Evolutionary conservation across 2,329 filamentous ascomycete species (phyloP).

Genomic region (Penicillium hordei): DNA sequence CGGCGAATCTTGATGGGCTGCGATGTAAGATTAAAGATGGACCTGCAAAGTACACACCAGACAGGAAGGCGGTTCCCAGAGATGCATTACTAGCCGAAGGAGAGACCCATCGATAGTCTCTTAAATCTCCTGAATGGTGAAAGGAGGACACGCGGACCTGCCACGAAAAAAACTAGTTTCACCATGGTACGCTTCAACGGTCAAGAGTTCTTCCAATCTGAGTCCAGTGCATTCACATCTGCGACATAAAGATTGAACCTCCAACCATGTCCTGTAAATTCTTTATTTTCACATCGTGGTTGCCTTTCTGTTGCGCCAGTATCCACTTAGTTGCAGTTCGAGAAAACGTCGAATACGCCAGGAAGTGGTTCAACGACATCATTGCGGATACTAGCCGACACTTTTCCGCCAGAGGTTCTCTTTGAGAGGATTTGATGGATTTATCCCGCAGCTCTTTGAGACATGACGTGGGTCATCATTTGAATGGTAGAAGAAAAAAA

Average conservation of each 20-base stretch:
- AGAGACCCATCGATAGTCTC: not conserved
- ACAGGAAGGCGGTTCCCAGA: not conserved
- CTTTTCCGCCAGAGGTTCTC: not conserved
- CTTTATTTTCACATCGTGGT: not conserved
- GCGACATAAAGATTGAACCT: not conserved
- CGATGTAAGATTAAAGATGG: not conserved
- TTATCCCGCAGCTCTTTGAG: not conserved
- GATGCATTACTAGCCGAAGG: not conserved
- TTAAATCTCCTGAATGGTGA: not conserved
- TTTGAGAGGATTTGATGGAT: not conserved
- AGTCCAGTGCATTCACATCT: not conserved
- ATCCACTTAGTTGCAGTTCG: slow-evolving; percentile 1
- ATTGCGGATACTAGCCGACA: slow-evolving; percentile 6
- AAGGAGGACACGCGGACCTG: not conserved
- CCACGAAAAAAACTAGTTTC: not conserved
- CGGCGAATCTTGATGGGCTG: not conserved
- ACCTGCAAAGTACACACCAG: not conserved
- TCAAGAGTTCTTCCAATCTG: not conserved
- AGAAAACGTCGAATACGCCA: slow-evolving; percentile 8
- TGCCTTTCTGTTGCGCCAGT: not conserved
- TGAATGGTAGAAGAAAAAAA: not conserved
- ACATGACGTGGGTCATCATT: slow-evolving; percentile 2
- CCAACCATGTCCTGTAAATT: not conserved
- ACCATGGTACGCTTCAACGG: not conserved
- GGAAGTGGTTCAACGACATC: slow-evolving; percentile 9